Percentiles rank a stretch among this genome's conserved stretches.
Evolutionary conservation across 2,329 filamentous ascomycete genomes (phyloP).

Genomic region (Cylindrodendrum hubeiense): DNA sequence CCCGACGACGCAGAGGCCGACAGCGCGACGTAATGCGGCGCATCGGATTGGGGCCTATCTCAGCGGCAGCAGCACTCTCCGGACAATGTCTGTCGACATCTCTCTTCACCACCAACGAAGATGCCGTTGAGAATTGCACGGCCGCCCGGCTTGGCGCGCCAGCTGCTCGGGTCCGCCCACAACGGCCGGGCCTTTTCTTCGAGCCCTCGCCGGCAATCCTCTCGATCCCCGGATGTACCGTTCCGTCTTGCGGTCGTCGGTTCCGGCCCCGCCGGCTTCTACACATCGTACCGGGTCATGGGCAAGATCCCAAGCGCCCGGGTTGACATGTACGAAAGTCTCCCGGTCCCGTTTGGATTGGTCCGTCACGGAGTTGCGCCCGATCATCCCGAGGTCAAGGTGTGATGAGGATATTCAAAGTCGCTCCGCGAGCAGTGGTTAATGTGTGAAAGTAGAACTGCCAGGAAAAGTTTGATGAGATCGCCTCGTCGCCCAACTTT

Average conservation of each 20-base stretch:
- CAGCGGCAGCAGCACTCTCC: conserved; percentile 12
- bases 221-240: conserved; percentile 57
- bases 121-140: conserved; percentile 26
- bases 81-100: not conserved
- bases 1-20: conserved; percentile 6
- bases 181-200: conserved; percentile 28
- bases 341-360: conserved; percentile 93
- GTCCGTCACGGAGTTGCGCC: conserved; percentile 97
- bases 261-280: conserved; percentile 96
- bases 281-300: conserved; percentile 89
- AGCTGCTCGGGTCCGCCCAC: conserved; percentile 6
- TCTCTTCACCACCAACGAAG: conserved; percentile 8
- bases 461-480: conserved; percentile 91
- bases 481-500: conserved; percentile 85
- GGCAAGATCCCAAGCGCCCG: conserved; percentile 76
- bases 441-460: conserved; percentile 75
- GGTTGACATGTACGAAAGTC: conserved; percentile 95
- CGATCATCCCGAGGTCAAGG: conserved; percentile 98
- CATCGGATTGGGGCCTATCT: conserved; percentile 24
- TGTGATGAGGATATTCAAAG: conserved; percentile 49
- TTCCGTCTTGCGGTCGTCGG: conserved; percentile 90
- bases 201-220: not conserved
- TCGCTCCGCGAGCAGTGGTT: not conserved
- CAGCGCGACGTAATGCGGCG: conserved; percentile 4
- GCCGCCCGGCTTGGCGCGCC: conserved; percentile 8